Evolutionary conservation across 176 grass and related monocot genomes (phyloP), one percentile per base, ranked within the genome.

Genomic region (Triticum dicoccoides): DNA sequence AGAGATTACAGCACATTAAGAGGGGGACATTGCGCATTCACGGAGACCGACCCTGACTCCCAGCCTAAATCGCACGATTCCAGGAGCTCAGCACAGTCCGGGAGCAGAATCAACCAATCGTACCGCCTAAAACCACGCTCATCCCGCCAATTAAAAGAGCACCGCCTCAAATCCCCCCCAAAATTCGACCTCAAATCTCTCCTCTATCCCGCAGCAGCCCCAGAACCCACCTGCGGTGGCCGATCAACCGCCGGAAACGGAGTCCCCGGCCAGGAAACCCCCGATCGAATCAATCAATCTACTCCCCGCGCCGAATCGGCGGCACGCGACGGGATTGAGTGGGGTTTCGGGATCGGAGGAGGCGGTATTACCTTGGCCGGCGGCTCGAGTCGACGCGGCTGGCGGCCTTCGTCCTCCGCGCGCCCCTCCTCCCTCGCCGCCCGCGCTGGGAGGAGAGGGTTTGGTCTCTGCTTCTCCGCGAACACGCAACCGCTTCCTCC

Each of bases 401-500:
- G 34, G 52, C 17, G 54, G 54, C 47, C 21, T 27, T 49, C n/a
- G 11, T 79, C 37, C 37, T 61, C 21, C 32, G 47, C 66, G 37
- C 33, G 30, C 5, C 61, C 11, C 13, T 24, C 76, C 45, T 52
- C 20, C 61, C 37, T 41, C 6, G 21, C 62, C 44, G 20, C 64
- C 64, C 7, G 65, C 18, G 61, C 17, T n/a, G 23, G 13, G 11
- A 24, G 71, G 44, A 44, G 73, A 85, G 75, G 84, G 84, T 69
- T 69, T 42, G 73, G 73, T 20, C 27, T 15, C 73, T 59, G 37
- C 68, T 49, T 81, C 82, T 23, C 77, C 77, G 49, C 76, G 38
- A 85, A 42, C 77, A 88, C 89, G 89, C 89, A 85, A 85, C 86
- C 77, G 82, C 78, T 62, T n/a, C 41, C 66, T 7, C 30, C 65